Percentiles rank a stretch among this genome's conserved stretches.
These are phyloP conservation scores for Eragrostis tef DNA, from an alignment of 202 grass and related monocot species.

Conservation along the genomic window DNA sequence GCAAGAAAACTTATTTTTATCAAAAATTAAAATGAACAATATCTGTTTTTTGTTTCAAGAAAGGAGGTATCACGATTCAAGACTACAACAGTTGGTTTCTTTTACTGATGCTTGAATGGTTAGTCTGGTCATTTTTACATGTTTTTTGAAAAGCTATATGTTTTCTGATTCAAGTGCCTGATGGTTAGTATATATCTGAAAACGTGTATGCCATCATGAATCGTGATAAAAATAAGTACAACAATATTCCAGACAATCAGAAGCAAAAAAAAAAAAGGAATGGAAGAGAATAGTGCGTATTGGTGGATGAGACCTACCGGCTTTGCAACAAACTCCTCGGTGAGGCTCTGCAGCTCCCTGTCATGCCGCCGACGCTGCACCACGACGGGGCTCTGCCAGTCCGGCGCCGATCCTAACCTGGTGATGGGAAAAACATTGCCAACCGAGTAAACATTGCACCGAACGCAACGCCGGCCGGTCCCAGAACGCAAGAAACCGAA, in stretches of 20 bases:
- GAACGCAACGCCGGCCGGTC: neutral
- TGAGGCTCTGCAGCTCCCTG: constrained; percentile 61
- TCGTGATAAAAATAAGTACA: neutral
- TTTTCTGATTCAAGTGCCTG: neutral
- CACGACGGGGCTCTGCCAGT: constrained; percentile 56
- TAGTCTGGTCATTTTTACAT: constrained; percentile 11
- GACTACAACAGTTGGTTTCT: neutral
- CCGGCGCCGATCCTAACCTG: constrained; percentile 77
- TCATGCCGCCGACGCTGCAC: constrained; percentile 59
- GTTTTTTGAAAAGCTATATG: neutral
- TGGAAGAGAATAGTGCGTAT: neutral
- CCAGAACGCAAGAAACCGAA: constrained; percentile 2
- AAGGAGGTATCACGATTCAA: neutral
- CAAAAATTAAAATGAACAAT: neutral
- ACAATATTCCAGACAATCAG: neutral
- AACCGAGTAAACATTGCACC: neutral
- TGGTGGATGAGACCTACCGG: constrained; percentile 47
- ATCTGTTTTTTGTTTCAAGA: neutral
- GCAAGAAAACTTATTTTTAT: neutral
- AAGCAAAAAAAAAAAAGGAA: neutral
- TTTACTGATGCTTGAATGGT: constrained; percentile 21
- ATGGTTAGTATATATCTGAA: neutral
- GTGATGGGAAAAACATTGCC: neutral
- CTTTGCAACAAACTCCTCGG: constrained; percentile 71
- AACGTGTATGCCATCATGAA: neutral